Conservation (phyloP, 2,329 filamentous ascomycete genomes). For the Ustulina deusta region DNA sequence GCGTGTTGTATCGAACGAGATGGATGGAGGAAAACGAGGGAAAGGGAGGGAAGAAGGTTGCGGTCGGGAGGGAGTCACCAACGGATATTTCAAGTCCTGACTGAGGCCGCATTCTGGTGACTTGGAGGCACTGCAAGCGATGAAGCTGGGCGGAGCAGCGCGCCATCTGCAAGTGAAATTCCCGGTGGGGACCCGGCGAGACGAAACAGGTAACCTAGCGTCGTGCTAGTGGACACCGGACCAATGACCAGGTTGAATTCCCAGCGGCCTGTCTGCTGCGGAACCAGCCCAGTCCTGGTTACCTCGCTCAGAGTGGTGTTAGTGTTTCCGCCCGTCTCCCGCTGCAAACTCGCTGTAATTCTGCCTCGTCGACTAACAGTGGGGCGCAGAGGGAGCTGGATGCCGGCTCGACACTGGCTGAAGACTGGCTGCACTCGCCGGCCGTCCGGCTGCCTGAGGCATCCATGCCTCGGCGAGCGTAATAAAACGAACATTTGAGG, state of each 20-base stretch:
- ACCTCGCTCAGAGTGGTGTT: slow-evolving; percentile 31
- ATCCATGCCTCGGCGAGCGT: slow-evolving; percentile 42
- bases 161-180: slow-evolving; percentile 39
- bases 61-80: slow-evolving; percentile 50
- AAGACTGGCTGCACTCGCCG: slow-evolving; percentile 23
- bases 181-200: slow-evolving; percentile 39
- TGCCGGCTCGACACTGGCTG: slow-evolving; percentile 24
- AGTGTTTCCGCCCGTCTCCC: slow-evolving; percentile 9
- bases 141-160: slow-evolving; percentile 42
- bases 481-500: slow-evolving; percentile 29
- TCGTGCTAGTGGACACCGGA: background rate
- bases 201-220: slow-evolving; percentile 36
- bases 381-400: slow-evolving; percentile 13
- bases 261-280: slow-evolving; percentile 14
- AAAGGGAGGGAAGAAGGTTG: slow-evolving; percentile 41
- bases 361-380: slow-evolving; percentile 12
- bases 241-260: slow-evolving; percentile 37
- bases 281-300: slow-evolving; percentile 5
- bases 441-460: slow-evolving; percentile 38
- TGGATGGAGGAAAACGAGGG: slow-evolving; percentile 34
- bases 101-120: slow-evolving; percentile 40
- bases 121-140: slow-evolving; percentile 45
- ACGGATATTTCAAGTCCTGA: slow-evolving; percentile 51
- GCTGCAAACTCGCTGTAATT: background rate
- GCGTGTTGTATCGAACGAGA: slow-evolving; percentile 29